Conservation (phyloP, 148 eudicot genomes). For the Camellia sinensis region DNA sequence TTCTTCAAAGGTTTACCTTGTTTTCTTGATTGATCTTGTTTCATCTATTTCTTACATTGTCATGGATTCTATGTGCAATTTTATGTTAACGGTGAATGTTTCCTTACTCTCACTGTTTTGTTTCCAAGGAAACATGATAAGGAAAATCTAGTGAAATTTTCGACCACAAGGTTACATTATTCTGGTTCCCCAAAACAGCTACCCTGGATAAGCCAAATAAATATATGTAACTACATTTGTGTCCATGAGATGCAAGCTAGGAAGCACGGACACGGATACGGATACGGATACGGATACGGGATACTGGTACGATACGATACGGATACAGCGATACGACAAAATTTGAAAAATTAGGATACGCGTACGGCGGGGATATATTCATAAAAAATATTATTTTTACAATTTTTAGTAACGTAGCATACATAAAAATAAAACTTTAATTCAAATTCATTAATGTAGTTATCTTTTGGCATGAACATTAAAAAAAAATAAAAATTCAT, state of each 20-base stretch:
- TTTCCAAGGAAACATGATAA: neutral
- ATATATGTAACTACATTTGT: neutral
- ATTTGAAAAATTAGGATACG: no score
- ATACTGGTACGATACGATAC: no score
- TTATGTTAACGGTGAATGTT: neutral
- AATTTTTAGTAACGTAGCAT: no score
- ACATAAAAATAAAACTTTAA: no score
- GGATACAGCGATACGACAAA: no score
- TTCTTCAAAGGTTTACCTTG: constrained; percentile 44
- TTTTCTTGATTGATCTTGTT: constrained; percentile 8
- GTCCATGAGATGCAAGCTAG: neutral
- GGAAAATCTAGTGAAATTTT: neutral
- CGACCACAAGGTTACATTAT: neutral
- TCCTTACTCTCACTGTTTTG: neutral
- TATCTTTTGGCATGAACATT: no score
- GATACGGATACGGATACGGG: no score
- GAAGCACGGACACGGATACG: no score
- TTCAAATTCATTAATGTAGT: no score
- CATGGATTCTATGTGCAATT: neutral
- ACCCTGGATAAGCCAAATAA: neutral
- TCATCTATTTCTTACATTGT: neutral
- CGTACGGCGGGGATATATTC: no score
- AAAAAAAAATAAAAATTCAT: no score
- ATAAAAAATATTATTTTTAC: no score
- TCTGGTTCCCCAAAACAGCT: neutral